Conservation (phyloP, 177 flowering plant genomes). For the Vitis hybrid region DNA sequence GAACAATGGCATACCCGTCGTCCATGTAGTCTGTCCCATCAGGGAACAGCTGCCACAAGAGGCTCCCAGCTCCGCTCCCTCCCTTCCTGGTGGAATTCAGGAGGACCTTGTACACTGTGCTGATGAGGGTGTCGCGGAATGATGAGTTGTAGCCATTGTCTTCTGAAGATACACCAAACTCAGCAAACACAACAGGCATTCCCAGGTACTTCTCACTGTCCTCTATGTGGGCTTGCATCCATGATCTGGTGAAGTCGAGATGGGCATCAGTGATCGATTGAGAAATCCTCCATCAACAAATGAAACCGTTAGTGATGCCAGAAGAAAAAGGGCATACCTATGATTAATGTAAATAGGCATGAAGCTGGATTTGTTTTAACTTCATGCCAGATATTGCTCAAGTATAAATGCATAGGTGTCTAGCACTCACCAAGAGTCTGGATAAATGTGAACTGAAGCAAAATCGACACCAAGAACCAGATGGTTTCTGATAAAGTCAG, state of each 20-base stretch:
- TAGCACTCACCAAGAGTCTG: slow-evolving; percentile 77
- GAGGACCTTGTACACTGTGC: slow-evolving; percentile 57
- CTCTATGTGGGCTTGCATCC: slow-evolving; percentile 90
- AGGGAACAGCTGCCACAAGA: slow-evolving; percentile 92
- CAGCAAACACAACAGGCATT: slow-evolving; percentile 84
- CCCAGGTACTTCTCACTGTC: slow-evolving; percentile 77
- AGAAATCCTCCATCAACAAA: slow-evolving; percentile 67
- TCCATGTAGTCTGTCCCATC: slow-evolving; percentile 92
- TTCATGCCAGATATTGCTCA: no score
- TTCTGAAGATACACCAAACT: slow-evolving; percentile 80
- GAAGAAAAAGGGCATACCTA: no score
- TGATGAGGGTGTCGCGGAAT: slow-evolving; percentile 53
- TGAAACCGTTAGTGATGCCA: neutral
- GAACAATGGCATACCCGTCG: slow-evolving; percentile 85
- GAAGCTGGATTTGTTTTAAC: neutral
- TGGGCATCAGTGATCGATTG: slow-evolving; percentile 55
- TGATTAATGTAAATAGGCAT: neutral
- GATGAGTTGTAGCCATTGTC: slow-evolving; percentile 73
- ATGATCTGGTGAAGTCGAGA: slow-evolving; percentile 60
- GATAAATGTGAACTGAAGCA: slow-evolving; percentile 92
- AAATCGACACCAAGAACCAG: slow-evolving; percentile 88
- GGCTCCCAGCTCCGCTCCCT: slow-evolving; percentile 80
- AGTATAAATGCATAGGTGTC: no score
- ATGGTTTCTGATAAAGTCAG: slow-evolving; percentile 90
- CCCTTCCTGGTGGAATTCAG: slow-evolving; percentile 71